Conservation (phyloP, 306 rosid species). For the Castanea mollissima region DNA sequence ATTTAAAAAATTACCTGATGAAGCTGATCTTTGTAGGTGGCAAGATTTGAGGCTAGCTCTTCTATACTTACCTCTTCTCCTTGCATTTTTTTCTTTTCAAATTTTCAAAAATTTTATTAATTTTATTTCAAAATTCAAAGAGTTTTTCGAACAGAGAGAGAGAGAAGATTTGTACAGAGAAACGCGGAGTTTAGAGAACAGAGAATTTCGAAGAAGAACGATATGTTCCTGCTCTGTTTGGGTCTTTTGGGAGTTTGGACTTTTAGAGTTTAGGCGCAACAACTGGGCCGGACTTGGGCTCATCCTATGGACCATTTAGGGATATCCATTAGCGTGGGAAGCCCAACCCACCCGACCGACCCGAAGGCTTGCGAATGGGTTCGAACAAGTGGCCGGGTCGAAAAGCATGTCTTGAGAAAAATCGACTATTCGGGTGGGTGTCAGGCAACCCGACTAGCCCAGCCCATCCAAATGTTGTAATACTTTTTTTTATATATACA, state of each 20-base stretch:
- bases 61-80: constrained; percentile 78
- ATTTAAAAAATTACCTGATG: constrained; percentile 46
- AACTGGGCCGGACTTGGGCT: background rate
- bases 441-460: too few relatives aligned
- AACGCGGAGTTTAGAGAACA: background rate
- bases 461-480: too few relatives aligned
- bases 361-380: too few relatives aligned
- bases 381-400: too few relatives aligned
- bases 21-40: constrained; percentile 81
- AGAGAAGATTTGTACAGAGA: too few relatives aligned
- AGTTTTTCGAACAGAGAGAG: background rate
- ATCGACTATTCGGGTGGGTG: too few relatives aligned
- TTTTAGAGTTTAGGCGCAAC: background rate
- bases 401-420: too few relatives aligned
- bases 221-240: background rate
- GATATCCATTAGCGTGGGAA: too few relatives aligned
- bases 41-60: constrained; percentile 79
- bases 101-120: too few relatives aligned
- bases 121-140: background rate
- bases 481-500: too few relatives aligned
- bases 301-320: background rate
- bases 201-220: background rate
- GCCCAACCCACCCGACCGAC: too few relatives aligned
- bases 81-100: constrained; percentile 35
- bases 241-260: too few relatives aligned